Base-by-base conservation (phyloP, 306 rosid genomes). In the Prunus armeniaca region DNA sequence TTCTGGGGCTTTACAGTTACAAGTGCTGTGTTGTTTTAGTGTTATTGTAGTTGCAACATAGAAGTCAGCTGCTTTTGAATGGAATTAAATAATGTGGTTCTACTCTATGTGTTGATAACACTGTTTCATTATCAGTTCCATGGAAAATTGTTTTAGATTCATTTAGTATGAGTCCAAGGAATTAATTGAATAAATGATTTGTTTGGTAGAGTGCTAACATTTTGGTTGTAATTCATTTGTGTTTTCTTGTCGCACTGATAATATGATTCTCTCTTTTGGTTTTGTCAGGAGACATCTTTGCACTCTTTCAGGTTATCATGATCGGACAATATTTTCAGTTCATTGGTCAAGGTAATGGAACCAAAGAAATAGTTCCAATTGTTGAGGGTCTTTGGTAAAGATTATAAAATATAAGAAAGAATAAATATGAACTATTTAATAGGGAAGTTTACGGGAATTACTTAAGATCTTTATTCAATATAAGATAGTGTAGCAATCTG, bases 281-380 rank as follows among this genome's bases (percentile, higher is more conserved):
- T 67, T 81, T 83, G 80, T 87, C 93, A 92, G 98, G 98, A 89
- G 84, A 70, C 99, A 95, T 87, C 66, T 80, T 79, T 89, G 96
- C 84, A 92, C 96, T 72, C 93, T 95, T 78, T 52, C 96, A 15
- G 99, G 98, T 74, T 89, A 88, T 87, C 99, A 95, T 82, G 99
- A 91, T 67, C 95, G 99, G 84, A 95, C 99, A 66, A 81, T 95
- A 76, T 95, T 92, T 85, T 92, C 99, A n/a, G 93, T 89, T 78
- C 91, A 95, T 76, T 95, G 99, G 97, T 92, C 97, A 47, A 92
- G 99, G 99, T 95, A 87, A 64, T 78, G 34, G 52, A 46, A 58
- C 74, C 28, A 19, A 32, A 63, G 43, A 38, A 72, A 64, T 60
- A 55, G 25, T 25, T 67, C 73, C 25, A 20, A 28, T 15, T 60